Conservation (phyloP, 768 basidiomycete genomes). For the Calocybe indica region DNA sequence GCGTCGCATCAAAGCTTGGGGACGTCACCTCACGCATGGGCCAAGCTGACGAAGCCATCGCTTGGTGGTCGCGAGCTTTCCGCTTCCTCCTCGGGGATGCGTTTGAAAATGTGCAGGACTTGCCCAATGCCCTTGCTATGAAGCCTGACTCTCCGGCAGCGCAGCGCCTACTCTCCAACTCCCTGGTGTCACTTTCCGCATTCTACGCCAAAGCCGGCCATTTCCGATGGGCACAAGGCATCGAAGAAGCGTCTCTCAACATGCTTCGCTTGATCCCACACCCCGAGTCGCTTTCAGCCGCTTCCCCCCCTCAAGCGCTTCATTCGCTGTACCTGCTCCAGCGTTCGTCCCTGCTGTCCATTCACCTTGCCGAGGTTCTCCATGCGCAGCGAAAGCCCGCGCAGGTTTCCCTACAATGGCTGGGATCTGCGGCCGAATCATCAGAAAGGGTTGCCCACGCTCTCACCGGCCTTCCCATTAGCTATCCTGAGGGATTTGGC, state of each 20-base stretch:
- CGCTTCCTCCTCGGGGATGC: conserved; percentile 33
- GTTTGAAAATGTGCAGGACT: conserved; percentile 11
- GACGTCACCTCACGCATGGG: conserved; percentile 56
- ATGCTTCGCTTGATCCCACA: conserved; percentile 50
- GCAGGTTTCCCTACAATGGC: conserved; percentile 45
- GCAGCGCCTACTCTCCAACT: conserved; percentile 56
- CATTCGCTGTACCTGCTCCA: conserved; percentile 66
- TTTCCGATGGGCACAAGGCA: conserved; percentile 44
- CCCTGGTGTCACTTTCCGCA: conserved; percentile 67
- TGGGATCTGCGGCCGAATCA: conserved; percentile 57
- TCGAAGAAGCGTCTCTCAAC: conserved; percentile 51
- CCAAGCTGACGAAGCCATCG: conserved; percentile 43
- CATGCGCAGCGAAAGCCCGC: conserved; percentile 40
- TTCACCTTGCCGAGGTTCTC: conserved; percentile 70
- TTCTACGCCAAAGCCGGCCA: conserved; percentile 57
- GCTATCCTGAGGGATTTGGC: conserved; percentile 26
- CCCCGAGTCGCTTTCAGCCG: conserved; percentile 34
- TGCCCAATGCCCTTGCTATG: conserved; percentile 25
- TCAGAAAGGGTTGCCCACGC: conserved; percentile 58
- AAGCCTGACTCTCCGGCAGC: conserved; percentile 52
- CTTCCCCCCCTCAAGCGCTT: conserved; percentile 52
- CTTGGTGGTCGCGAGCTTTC: conserved; percentile 66
- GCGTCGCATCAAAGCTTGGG: conserved; percentile 60
- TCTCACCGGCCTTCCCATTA: conserved; percentile 42
- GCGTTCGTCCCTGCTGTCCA: conserved; percentile 64